A percentile compares a stretch with the other conserved stretches of the same genome.
Conservation (phyloP, 1,284 basidiomycete genomes). For the Trichosporon ovoides region DNA sequence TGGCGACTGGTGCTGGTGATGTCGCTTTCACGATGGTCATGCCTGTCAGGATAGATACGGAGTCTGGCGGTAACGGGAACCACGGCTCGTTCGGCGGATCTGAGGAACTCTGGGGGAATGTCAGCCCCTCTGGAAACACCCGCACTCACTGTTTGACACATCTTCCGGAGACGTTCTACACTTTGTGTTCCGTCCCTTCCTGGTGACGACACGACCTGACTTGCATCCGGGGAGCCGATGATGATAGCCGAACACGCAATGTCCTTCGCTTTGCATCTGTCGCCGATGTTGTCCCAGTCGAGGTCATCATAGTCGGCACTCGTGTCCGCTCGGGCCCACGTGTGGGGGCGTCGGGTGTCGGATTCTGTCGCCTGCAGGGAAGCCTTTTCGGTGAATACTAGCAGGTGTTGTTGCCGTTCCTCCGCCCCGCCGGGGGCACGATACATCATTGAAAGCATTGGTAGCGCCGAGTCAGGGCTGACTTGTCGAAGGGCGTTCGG, state of each 20-base stretch:
- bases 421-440: slow-evolving; percentile 2
- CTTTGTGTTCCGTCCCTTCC: slow-evolving; percentile 19
- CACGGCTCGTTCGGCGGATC: slow-evolving; percentile 15
- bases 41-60: slow-evolving; percentile 14
- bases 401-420: slow-evolving; percentile 14
- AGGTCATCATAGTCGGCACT: slow-evolving; percentile 17
- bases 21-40: slow-evolving; percentile 11
- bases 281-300: slow-evolving; percentile 22
- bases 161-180: slow-evolving; percentile 15
- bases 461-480: slow-evolving; percentile 15
- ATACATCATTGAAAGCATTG: slow-evolving; percentile 20
- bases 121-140: not conserved
- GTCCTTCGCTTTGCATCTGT: slow-evolving; percentile 18
- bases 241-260: slow-evolving; percentile 22
- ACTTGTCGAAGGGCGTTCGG: slow-evolving; percentile 16
- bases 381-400: slow-evolving; percentile 21
- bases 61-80: slow-evolving; percentile 15
- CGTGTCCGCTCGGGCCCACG: slow-evolving; percentile 18
- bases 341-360: slow-evolving; percentile 9
- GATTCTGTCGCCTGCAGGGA: slow-evolving; percentile 17
- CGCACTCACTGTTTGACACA: slow-evolving; percentile 19
- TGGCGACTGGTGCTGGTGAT: not conserved
- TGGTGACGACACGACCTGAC: not conserved
- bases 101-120: not conserved
- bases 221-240: slow-evolving; percentile 11